Percentiles rank a stretch among this genome's conserved stretches.
Evolutionary conservation across 805 yeast species (phyloP).

Genomic region (Candida anglica): DNA sequence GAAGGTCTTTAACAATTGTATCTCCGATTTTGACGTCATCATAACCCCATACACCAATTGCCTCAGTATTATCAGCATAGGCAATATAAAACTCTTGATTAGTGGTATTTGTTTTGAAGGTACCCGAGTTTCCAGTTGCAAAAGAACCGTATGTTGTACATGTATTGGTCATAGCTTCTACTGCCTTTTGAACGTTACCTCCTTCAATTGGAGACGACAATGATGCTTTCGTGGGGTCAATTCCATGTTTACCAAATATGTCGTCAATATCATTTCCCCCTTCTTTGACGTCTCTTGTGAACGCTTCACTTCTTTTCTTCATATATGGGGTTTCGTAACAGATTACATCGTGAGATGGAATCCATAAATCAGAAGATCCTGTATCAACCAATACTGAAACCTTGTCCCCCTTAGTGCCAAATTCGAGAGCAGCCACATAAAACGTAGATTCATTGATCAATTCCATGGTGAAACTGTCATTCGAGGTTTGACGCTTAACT

Average conservation of each 20-base stretch:
- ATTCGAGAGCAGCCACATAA: slow-evolving; percentile 10
- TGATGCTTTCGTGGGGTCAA: too few species aligned
- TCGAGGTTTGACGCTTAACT: background rate
- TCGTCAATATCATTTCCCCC: too few species aligned
- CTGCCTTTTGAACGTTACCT: too few species aligned
- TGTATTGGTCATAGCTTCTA: slow-evolving; percentile 28
- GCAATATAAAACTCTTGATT: slow-evolving; percentile 37
- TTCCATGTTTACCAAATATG: too few species aligned
- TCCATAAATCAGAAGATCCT: slow-evolving; percentile 31
- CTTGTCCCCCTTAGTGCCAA: slow-evolving; percentile 15
- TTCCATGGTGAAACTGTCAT: background rate
- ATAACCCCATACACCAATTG: slow-evolving; percentile 54
- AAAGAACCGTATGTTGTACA: slow-evolving; percentile 49
- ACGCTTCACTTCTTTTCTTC: too few species aligned
- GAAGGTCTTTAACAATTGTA: slow-evolving; percentile 43
- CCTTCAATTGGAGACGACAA: too few species aligned
- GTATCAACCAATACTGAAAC: slow-evolving; percentile 27
- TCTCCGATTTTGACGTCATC: slow-evolving; percentile 58
- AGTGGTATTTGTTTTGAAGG: slow-evolving; percentile 39
- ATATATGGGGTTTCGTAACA: too few species aligned
- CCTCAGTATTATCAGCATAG: slow-evolving; percentile 48
- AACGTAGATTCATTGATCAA: slow-evolving; percentile 8
- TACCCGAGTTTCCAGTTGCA: slow-evolving; percentile 32
- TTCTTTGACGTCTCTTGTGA: too few species aligned
- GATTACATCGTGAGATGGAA: too few species aligned